Evolutionary conservation across 306 rosid species (phyloP).

Genomic region (Albizia julibrissin): DNA sequence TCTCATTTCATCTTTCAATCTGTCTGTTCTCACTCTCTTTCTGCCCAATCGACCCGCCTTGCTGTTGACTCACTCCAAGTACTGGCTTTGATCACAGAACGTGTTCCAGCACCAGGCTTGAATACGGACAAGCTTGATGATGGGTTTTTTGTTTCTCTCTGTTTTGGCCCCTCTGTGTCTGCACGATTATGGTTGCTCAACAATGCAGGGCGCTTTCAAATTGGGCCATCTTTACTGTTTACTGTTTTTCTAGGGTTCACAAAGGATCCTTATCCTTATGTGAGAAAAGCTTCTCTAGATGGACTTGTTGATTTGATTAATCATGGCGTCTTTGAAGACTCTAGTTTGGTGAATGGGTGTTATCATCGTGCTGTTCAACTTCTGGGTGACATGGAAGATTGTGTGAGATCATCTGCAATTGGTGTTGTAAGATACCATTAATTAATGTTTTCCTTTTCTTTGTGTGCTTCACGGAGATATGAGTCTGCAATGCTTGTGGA

Average conservation of each 20-base stretch:
- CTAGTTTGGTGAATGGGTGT: constrained; percentile 58
- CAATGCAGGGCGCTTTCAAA: constrained; percentile 53
- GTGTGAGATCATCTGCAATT: constrained; percentile 63
- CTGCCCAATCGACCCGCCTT: constrained; percentile 43
- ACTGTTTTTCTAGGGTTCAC: constrained; percentile 72
- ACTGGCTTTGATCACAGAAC: constrained; percentile 40
- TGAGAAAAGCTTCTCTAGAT: constrained; percentile 67
- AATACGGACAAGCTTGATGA: constrained; percentile 51
- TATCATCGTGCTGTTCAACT: constrained; percentile 69
- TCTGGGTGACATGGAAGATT: constrained; percentile 63
- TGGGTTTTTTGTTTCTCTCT: constrained; percentile 57
- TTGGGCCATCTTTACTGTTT: constrained; percentile 49
- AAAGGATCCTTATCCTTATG: constrained; percentile 77
- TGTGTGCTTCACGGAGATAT: background rate
- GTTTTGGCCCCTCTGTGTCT: constrained; percentile 56
- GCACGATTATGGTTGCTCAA: constrained; percentile 66
- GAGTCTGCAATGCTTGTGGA: background rate
- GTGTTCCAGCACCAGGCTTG: constrained; percentile 10
- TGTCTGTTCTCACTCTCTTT: constrained; percentile 33
- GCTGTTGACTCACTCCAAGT: constrained; percentile 51
- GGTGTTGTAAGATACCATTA: constrained; percentile 51
- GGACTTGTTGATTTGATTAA: constrained; percentile 63
- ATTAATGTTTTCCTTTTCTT: background rate
- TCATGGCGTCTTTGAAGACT: constrained; percentile 42
- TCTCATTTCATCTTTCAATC: constrained; percentile 43